Base-by-base conservation (phyloP, 306 rosid species). In the Trifolium subterraneum region DNA sequence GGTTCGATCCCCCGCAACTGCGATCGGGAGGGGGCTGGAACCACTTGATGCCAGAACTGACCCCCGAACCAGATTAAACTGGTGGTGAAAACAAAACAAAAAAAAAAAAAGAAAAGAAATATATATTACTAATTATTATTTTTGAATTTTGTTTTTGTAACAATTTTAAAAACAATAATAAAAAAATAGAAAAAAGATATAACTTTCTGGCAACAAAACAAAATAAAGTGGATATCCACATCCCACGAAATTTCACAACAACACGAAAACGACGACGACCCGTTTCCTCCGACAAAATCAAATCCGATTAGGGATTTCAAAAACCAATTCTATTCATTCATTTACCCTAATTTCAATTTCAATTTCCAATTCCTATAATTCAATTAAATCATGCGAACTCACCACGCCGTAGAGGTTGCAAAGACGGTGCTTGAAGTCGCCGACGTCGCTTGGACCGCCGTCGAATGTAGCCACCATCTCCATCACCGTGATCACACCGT, bases 391-490 rank as follows among this genome's bases (percentile, higher is more conserved):
- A 92, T 90, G 92, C 83, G 84, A 51, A 80, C 88, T 54, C 91
- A 33, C 47, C 77, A 78, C 36, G 88, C 98, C 36, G 41, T 92
- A 0, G 88, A 90, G 89, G 87, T 90, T 68, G 95, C 96, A 18
- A 94, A 92, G 83, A 94, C 99, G 71, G 96, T 92, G 72, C 60
- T 94, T 19, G 99, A 94, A 89, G 97, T 94, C 7, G 97, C 99
- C 59, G 99, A 94, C 67, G 95, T 90, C 18, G 96, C 99, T 11
- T 92, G 92, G 95, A 55, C 79, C 54, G 97, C 97, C 86, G 47
- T 92, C 66, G 99, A 94, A 65, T 77, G 79, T 81, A 31, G 72
- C 81, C 86, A 88, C 64, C 90, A 94, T 70, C 78, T 67, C 63
- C 83, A 61, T 51, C 89, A 67, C 67, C 82, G 47, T 63, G 29